Evolutionary conservation across 106 monocot species (phyloP).

Genomic region (Dioscorea zingiberensis): DNA sequence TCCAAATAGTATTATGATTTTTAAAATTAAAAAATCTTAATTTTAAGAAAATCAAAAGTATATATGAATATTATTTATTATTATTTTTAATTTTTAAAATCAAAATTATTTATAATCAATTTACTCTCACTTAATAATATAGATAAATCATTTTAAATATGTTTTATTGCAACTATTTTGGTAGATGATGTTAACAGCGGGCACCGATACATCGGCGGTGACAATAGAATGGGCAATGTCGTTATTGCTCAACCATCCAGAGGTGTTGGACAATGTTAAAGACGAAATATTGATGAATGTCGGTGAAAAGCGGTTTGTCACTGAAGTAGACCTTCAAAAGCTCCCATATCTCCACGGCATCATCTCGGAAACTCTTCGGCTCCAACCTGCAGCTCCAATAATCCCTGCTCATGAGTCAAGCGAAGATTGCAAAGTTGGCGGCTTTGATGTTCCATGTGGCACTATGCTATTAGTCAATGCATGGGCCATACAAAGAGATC

Average conservation of each 20-base stretch:
- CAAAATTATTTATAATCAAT: no score
- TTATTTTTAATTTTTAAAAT: no score
- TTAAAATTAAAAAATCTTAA: no score
- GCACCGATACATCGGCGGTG: constrained; percentile 20
- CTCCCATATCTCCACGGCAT: constrained; percentile 1
- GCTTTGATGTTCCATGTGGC: constrained; percentile 17
- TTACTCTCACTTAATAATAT: no score
- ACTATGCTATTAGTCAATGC: constrained; percentile 31
- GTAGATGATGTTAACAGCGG: constrained; percentile 1
- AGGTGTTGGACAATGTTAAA: neutral
- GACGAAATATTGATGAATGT: neutral
- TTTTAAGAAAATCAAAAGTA: no score
- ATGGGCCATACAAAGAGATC: constrained; percentile 25
- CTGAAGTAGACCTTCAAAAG: neutral
- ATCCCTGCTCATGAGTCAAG: constrained; percentile 20
- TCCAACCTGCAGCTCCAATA: constrained; percentile 18
- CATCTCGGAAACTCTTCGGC: constrained; percentile 2
- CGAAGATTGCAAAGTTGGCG: constrained; percentile 10
- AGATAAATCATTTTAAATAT: no score
- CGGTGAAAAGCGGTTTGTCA: neutral
- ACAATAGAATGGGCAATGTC: constrained; percentile 27
- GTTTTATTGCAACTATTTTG: no score
- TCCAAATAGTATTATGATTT: no score
- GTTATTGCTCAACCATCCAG: constrained; percentile 1
- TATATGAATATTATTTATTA: neutral